phyloP scores from a whole-genome alignment of 2,329 filamentous ascomycete genomes.

The Spiromastix sp. region DNA sequence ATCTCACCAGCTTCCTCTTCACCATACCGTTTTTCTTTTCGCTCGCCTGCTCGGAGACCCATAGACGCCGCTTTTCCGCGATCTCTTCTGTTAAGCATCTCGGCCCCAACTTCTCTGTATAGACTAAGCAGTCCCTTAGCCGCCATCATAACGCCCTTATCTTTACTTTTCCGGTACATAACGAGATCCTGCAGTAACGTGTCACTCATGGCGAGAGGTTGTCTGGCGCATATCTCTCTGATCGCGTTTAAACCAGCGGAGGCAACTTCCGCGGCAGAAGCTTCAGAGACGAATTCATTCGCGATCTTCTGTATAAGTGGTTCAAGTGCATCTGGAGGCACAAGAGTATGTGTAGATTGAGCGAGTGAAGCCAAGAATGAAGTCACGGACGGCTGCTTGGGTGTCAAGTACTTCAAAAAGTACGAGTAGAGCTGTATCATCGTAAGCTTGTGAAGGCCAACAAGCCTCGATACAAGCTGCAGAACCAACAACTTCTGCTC shows the following conservation, averaged over 20 bases:
- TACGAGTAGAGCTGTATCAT: constrained; percentile 89
- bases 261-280: constrained; percentile 78
- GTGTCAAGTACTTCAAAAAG: constrained; percentile 86
- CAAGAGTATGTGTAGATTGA: constrained; percentile 80
- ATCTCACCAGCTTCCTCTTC: constrained; percentile 73
- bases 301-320: constrained; percentile 90
- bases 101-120: constrained; percentile 82
- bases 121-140: constrained; percentile 83
- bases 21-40: constrained; percentile 69
- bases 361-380: constrained; percentile 87
- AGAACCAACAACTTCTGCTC: constrained; percentile 86
- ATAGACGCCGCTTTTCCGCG: constrained; percentile 87
- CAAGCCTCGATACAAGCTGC: constrained; percentile 79
- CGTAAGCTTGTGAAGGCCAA: constrained; percentile 86
- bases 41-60: constrained; percentile 63
- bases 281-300: constrained; percentile 96
- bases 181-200: constrained; percentile 93
- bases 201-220: constrained; percentile 93
- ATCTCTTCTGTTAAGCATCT: constrained; percentile 80
- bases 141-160: constrained; percentile 99
- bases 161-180: constrained; percentile 92
- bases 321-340: constrained; percentile 86
- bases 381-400: constrained; percentile 79
- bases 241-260: constrained; percentile 91
- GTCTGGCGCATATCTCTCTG: constrained; percentile 81